These are phyloP conservation scores for Trypanosoma mega DNA, from an alignment of 208 protist species.

Conservation along the genomic window DNA sequence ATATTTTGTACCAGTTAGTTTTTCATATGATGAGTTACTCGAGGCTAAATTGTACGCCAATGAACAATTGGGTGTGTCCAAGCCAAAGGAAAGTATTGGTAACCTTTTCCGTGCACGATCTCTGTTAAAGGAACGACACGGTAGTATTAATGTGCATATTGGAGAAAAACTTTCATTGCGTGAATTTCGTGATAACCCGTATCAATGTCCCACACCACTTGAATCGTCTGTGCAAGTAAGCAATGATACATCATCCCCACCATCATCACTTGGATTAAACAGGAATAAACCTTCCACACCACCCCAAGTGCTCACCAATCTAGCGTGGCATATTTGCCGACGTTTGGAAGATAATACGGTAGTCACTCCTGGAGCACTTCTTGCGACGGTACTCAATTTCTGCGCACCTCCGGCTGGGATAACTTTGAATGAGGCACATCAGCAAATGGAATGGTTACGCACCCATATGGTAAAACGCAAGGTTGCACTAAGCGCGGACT, in stretches of 20 bases:
- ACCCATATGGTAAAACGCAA: constrained; percentile 36
- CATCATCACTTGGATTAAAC: too few species aligned
- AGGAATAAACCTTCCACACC: too few species aligned
- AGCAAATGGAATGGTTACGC: constrained; percentile 57
- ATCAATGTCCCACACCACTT: constrained; percentile 46
- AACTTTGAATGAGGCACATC: constrained; percentile 7
- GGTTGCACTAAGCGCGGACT: constrained; percentile 44
- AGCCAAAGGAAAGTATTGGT: constrained; percentile 71
- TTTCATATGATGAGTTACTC: constrained; percentile 90
- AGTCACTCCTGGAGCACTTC: constrained; percentile 74
- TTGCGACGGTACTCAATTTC: constrained; percentile 62
- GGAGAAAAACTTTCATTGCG: constrained; percentile 77
- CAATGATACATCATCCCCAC: too few species aligned
- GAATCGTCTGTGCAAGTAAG: too few species aligned
- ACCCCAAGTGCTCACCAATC: constrained; percentile 35
- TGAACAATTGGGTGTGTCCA: constrained; percentile 87
- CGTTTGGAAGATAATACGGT: constrained; percentile 68
- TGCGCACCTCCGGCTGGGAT: constrained; percentile 24
- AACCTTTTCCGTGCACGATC: constrained; percentile 68
- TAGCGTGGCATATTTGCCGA: constrained; percentile 66
- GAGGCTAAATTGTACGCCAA: constrained; percentile 78
- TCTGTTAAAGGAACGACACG: constrained; percentile 56
- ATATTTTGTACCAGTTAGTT: constrained; percentile 76
- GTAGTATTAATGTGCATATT: constrained; percentile 80
- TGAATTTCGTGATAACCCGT: constrained; percentile 32